Evolutionary conservation across 2,329 filamentous ascomycete genomes (phyloP).

Genomic region (Amylocarpus encephaloides): DNA sequence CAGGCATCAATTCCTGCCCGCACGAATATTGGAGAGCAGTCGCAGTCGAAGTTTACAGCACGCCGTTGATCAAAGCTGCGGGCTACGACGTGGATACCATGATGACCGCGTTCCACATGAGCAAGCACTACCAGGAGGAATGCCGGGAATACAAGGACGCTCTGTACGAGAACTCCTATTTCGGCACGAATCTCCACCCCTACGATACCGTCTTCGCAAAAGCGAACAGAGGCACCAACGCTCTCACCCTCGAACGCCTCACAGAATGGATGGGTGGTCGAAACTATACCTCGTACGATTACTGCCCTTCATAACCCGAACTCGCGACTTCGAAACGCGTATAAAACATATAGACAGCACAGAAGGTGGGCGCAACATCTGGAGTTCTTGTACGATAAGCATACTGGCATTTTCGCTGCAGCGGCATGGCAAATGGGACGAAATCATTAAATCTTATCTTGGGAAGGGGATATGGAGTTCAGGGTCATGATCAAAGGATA

Average conservation of each 20-base stretch:
- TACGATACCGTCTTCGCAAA: constrained; percentile 28
- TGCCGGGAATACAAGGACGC: constrained; percentile 19
- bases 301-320: constrained; percentile 1
- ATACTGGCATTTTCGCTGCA: too few species aligned
- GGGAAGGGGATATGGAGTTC: too few species aligned
- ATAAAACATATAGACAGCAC: too few species aligned
- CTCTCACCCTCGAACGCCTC: constrained; percentile 14
- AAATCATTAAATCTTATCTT: too few species aligned
- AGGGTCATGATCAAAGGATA: too few species aligned
- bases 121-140: constrained; percentile 10
- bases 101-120: constrained; percentile 23
- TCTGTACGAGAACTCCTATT: constrained; percentile 21
- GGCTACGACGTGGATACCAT: constrained; percentile 25
- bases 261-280: constrained; percentile 20
- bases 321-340: neutral
- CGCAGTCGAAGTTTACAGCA: constrained; percentile 21
- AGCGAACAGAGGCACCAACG: constrained; percentile 23
- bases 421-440: too few species aligned
- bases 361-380: too few species aligned
- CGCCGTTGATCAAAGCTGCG: constrained; percentile 18
- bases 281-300: constrained; percentile 26
- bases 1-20: constrained; percentile 26
- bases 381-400: too few species aligned
- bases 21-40: constrained; percentile 20
- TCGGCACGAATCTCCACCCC: constrained; percentile 24